Evolutionary conservation across 1,284 basidiomycete species (phyloP).

Genomic region (Hemileia vastatrix): DNA sequence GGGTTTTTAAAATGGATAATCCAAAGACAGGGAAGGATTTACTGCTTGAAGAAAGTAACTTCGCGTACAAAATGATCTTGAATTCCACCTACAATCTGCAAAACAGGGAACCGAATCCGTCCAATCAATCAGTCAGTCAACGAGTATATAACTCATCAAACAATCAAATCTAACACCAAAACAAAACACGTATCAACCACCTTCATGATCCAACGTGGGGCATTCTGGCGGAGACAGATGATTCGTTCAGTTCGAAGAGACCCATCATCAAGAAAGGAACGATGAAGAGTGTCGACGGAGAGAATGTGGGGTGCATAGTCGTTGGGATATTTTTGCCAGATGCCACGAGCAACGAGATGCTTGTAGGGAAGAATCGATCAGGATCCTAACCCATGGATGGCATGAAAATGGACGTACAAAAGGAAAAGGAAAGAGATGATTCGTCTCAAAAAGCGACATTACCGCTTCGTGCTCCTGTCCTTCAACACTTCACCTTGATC

Average conservation of each 20-base stretch:
- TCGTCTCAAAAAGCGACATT: conserved; percentile 7
- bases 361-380: neutral
- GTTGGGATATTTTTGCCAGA: conserved; percentile 22
- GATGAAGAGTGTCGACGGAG: conserved; percentile 15
- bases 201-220: conserved; percentile 23
- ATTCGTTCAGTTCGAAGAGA: conserved; percentile 17
- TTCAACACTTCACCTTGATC: too few relatives aligned
- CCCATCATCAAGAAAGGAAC: conserved; percentile 11
- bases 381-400: neutral
- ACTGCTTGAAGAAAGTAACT: conserved; percentile 17
- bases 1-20: neutral
- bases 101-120: neutral
- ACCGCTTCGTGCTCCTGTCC: too few relatives aligned
- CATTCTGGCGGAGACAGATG: conserved; percentile 17
- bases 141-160: too few relatives aligned
- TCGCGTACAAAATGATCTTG: conserved; percentile 21
- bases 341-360: conserved; percentile 11
- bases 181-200: neutral
- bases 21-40: neutral
- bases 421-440: conserved; percentile 17
- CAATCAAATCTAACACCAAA: neutral
- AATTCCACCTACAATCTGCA: conserved; percentile 12
- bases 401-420: conserved; percentile 11
- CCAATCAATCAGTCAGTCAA: neutral
- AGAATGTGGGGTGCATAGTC: conserved; percentile 7